Base-by-base conservation (phyloP, 495 filamentous ascomycete species). In the Mytilinidion resinicola region DNA sequence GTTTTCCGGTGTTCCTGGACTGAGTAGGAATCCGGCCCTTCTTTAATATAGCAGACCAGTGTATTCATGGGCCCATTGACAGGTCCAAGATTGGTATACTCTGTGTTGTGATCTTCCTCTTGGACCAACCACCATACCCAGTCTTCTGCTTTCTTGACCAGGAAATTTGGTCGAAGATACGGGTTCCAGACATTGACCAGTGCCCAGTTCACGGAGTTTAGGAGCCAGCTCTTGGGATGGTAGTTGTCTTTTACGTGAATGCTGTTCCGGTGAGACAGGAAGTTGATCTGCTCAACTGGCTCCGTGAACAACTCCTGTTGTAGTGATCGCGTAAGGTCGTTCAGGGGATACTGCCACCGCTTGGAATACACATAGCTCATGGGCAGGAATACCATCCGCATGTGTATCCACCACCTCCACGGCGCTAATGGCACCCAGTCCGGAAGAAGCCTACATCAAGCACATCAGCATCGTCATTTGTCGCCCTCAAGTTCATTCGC, bases 331-430 rank as follows among this genome's bases (percentile, higher is more conserved):
- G 86, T 88, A 1, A 92, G 61, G 9, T 88, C 81, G 48, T 85
- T 88, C 52, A 85, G 75, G 15, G 88, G 87, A 56, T 82, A 83
- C 10, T 79, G 78, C 78, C 85, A 95, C 43, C 79, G 80, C 73
- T 85, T 86, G 7, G 89, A 92, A 76, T 85, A 96, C 39, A 96
- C 76, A 65, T 85, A 97, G 11, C 86, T 84, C 89, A 97, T 96
- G 9, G 92, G 87, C 37, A 96, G 72, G 70, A 91, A 96, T 34
- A 98, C 92, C 69, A 86, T 83, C 14, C 93, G 89, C 72, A 96
- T 96, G 60, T 98, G 93, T 60, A 96, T 90, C 93, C 93, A 98
- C 93, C 93, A 98, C 47, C 90, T 79, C 93, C 95, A 97, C 0
- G 95, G 93, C 9, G 89, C 85, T 63, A 97, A 81, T 1, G 93